Evolutionary conservation across 2,329 filamentous ascomycete species (phyloP).

Genomic region (Pestalotiopsis sp.): DNA sequence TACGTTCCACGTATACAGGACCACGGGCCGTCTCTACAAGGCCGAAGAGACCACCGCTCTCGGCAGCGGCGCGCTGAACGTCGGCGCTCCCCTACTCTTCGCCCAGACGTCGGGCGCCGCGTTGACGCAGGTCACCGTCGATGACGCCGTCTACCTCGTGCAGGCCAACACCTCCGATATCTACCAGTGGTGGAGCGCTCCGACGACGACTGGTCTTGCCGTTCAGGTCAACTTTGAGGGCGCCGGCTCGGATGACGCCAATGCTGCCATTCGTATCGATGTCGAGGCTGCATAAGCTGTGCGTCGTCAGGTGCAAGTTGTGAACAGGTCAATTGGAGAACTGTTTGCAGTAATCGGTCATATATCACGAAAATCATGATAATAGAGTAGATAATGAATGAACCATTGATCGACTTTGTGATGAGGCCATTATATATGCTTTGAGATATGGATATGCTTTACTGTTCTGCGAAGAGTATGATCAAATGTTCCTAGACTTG

Average conservation of each 20-base stretch:
- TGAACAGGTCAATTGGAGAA: background rate
- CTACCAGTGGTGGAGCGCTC: constrained; percentile 9
- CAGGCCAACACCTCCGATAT: background rate
- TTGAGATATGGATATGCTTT: too few species aligned
- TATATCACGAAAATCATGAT: background rate
- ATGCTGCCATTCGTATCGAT: constrained; percentile 3
- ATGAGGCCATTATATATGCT: background rate
- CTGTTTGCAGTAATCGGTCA: background rate
- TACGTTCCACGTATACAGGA: background rate
- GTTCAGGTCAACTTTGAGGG: constrained; percentile 11
- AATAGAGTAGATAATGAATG: background rate
- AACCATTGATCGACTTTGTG: background rate
- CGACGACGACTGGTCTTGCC: constrained; percentile 9
- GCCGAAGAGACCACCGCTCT: background rate
- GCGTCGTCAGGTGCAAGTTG: background rate
- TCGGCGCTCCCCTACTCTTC: background rate
- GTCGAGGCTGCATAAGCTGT: background rate
- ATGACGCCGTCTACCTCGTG: background rate
- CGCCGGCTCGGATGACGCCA: constrained; percentile 5
- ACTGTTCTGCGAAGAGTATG: too few species aligned
- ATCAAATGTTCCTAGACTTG: too few species aligned
- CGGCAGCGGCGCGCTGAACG: background rate
- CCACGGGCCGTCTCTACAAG: constrained; percentile 4
- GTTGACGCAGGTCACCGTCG: constrained; percentile 2
- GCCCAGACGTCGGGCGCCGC: background rate